phyloP scores from a whole-genome alignment of 2,329 filamentous ascomycete species.

The Cladosporium halotolerans region DNA sequence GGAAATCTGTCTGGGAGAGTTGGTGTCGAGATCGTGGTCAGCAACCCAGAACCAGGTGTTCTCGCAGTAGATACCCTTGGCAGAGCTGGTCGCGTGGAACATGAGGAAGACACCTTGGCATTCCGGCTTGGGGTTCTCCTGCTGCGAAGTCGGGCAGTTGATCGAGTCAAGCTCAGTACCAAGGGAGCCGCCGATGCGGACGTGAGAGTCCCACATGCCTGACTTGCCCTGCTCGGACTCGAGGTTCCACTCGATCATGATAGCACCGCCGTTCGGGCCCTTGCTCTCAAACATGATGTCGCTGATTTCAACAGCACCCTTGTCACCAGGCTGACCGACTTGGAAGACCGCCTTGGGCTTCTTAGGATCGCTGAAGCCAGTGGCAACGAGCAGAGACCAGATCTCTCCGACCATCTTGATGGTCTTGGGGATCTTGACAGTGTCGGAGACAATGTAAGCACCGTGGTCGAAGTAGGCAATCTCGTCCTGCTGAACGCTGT shows the following conservation, averaged over 20 bases:
- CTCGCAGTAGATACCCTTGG: conserved; percentile 63
- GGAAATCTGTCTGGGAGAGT: conserved; percentile 32
- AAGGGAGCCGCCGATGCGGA: conserved; percentile 80
- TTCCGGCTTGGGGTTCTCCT: conserved; percentile 83
- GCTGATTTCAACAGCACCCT: conserved; percentile 76
- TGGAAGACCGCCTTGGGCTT: conserved; percentile 80
- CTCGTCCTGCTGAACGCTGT: conserved; percentile 53
- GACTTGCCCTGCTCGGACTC: conserved; percentile 62
- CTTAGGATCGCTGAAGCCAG: conserved; percentile 63
- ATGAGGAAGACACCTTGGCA: conserved; percentile 34
- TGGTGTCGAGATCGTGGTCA: conserved; percentile 48
- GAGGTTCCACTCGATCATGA: conserved; percentile 89
- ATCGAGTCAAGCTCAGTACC: conserved; percentile 78
- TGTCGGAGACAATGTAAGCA: conserved; percentile 54
- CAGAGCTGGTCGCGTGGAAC: conserved; percentile 47
- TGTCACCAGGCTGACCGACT: conserved; percentile 69
- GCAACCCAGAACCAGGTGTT: conserved; percentile 51
- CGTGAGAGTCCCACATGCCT: conserved; percentile 93
- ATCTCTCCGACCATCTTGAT: conserved; percentile 51
- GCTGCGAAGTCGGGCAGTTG: conserved; percentile 56
- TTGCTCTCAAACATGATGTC: conserved; percentile 81
- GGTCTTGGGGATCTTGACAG: conserved; percentile 43
- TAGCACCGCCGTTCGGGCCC: conserved; percentile 77
- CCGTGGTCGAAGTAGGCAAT: conserved; percentile 60
- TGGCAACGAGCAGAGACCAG: conserved; percentile 44